phyloP scores from a whole-genome alignment of 495 filamentous ascomycete genomes.

The Xylaria grammica region DNA sequence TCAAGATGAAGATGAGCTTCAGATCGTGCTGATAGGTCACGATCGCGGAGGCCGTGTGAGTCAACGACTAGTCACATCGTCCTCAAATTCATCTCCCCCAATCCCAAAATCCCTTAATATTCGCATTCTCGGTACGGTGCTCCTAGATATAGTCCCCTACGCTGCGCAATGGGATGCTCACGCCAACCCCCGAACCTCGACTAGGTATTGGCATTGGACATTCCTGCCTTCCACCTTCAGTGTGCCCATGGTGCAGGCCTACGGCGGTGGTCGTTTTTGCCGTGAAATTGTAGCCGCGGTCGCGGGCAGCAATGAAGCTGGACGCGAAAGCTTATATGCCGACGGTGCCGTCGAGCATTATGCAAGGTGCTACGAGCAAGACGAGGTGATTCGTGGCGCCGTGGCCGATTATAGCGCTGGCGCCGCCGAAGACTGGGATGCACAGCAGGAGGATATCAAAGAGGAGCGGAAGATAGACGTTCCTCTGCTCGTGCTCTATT shows the following conservation, averaged over 20 bases:
- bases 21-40: constrained; percentile 47
- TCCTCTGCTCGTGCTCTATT: constrained; percentile 51
- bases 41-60: constrained; percentile 55
- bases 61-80: constrained; percentile 49
- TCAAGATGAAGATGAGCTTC: constrained; percentile 9
- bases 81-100: background rate
- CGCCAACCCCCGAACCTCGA: constrained; percentile 30
- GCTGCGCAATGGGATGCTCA: constrained; percentile 45
- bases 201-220: constrained; percentile 55
- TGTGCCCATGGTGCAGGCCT: constrained; percentile 48
- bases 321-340: constrained; percentile 18
- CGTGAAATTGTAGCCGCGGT: constrained; percentile 37
- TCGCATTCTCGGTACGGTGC: constrained; percentile 36
- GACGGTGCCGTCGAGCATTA: constrained; percentile 45
- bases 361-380: constrained; percentile 44
- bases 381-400: constrained; percentile 40
- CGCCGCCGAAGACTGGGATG: constrained; percentile 45
- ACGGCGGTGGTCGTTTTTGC: constrained; percentile 47
- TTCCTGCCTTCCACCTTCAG: constrained; percentile 55
- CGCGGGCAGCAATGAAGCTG: constrained; percentile 30
- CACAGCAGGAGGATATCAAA: constrained; percentile 51
- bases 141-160: constrained; percentile 59
- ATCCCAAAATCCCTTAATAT: constrained; percentile 8
- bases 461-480: constrained; percentile 48
- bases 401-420: constrained; percentile 56